These are phyloP conservation scores for Solanum hybrid DNA, from an alignment of 305 asterid genomes.

Conservation along the genomic window DNA sequence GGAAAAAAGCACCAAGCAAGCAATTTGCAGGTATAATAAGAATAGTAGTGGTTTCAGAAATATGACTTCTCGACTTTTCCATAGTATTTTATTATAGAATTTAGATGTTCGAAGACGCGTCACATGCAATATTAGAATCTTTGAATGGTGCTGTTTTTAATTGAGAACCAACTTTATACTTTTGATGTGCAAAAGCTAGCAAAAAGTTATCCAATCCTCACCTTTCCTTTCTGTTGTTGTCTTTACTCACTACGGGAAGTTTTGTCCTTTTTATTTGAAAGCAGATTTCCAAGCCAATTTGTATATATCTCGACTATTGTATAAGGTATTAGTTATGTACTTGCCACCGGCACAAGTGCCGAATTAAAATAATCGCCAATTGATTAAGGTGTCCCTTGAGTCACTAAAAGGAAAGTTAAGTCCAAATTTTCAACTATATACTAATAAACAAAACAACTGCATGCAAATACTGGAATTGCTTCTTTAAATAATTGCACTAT, in stretches of 20 bases:
- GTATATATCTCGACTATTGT: not conserved
- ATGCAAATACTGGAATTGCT: not conserved
- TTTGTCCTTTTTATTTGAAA: not conserved
- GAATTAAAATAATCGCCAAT: not conserved
- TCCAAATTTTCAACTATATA: not conserved
- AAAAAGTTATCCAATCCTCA: not conserved
- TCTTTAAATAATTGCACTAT: not conserved
- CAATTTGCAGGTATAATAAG: not conserved
- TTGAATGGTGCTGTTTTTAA: not conserved
- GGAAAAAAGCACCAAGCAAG: not conserved
- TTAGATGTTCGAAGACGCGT: not conserved
- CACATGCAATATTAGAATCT: constrained; percentile 3
- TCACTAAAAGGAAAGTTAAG: not conserved
- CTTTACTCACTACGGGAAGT: not conserved
- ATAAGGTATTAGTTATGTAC: not conserved
- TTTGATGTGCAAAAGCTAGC: not conserved
- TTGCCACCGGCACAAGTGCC: not conserved
- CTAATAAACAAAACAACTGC: not conserved
- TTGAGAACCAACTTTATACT: not conserved
- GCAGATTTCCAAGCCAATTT: not conserved
- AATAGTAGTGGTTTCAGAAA: not conserved
- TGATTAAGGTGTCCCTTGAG: not conserved
- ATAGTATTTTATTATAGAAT: not conserved
- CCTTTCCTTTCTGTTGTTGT: not conserved
- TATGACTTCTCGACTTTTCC: not conserved